These are phyloP conservation scores for Rhynchospora breviuscula DNA, from an alignment of 176 grass and related monocot species.

Conservation along the genomic window DNA sequence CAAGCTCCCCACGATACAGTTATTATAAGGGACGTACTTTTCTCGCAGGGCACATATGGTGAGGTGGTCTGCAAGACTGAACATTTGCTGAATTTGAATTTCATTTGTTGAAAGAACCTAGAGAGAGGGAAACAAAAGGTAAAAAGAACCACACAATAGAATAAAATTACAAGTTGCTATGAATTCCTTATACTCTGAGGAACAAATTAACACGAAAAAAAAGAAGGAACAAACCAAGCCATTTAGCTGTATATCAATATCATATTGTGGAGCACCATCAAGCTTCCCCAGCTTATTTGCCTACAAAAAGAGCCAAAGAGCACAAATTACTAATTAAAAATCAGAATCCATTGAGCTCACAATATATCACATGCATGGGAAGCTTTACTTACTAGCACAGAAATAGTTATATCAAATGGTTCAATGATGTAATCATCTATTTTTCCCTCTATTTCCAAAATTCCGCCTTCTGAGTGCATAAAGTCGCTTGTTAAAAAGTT, in stretches of 20 bases:
- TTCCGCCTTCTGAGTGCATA: slow-evolving; percentile 27
- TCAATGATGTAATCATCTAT: slow-evolving; percentile 80
- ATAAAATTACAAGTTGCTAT: background rate
- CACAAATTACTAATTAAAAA: background rate
- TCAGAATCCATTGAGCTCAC: slow-evolving; percentile 3
- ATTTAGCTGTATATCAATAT: slow-evolving; percentile 66
- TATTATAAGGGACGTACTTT: slow-evolving; percentile 45
- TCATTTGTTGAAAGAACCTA: slow-evolving; percentile 70
- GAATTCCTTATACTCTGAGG: slow-evolving; percentile 1
- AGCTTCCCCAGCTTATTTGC: slow-evolving; percentile 67
- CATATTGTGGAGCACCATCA: slow-evolving; percentile 83
- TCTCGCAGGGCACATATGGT: slow-evolving; percentile 69
- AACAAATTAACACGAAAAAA: slow-evolving; percentile 21
- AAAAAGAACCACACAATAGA: background rate
- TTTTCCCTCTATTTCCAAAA: slow-evolving; percentile 38
- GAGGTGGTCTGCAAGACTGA: slow-evolving; percentile 75
- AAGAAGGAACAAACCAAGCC: slow-evolving; percentile 62
- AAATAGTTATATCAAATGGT: slow-evolving; percentile 68
- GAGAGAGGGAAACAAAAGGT: slow-evolving; percentile 13
- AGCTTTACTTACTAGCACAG: slow-evolving; percentile 63
- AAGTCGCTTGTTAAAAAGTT: slow-evolving; percentile 38
- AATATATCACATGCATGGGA: slow-evolving; percentile 15
- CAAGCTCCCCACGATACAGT: background rate
- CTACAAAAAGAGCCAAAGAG: slow-evolving; percentile 31
- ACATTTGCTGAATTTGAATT: slow-evolving; percentile 70